A percentile compares a stretch with the other conserved stretches of the same genome.
Evolutionary conservation across 139 green algal species (phyloP).

Genomic region (Yamagishiella unicocca): DNA sequence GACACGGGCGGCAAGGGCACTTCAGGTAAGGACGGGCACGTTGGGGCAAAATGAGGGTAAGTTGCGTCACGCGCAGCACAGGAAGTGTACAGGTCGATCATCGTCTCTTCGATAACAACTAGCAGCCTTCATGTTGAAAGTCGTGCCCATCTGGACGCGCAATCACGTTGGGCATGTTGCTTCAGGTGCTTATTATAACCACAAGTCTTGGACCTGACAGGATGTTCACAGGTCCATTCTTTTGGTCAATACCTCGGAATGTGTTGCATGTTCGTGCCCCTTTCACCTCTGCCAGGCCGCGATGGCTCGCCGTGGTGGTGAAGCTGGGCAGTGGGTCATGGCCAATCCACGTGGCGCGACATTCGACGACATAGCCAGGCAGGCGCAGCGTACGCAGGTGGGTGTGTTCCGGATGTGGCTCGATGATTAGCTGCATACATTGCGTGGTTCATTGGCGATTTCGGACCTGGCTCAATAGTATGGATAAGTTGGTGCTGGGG

Average conservation of each 20-base stretch:
- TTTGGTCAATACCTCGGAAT: not conserved
- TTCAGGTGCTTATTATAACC: not conserved
- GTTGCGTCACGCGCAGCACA: not conserved
- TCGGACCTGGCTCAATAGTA: no score
- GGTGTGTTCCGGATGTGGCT: no score
- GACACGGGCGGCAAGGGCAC: not conserved
- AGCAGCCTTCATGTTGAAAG: not conserved
- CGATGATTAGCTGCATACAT: no score
- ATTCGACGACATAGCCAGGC: slow-evolving; percentile 37
- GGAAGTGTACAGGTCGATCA: not conserved
- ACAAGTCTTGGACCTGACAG: not conserved
- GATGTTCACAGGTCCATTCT: not conserved
- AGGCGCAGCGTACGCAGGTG: not conserved
- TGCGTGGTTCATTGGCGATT: no score
- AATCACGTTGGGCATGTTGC: not conserved
- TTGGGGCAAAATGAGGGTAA: not conserved
- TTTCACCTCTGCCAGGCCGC: not conserved
- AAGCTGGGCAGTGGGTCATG: not conserved
- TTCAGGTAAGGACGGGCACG: slow-evolving; percentile 3
- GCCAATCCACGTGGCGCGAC: not conserved
- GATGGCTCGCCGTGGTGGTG: slow-evolving; percentile 8
- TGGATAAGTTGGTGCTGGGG: no score
- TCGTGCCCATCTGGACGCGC: not conserved
- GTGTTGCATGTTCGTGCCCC: not conserved
- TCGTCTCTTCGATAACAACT: not conserved